Evolutionary conservation across 768 basidiomycete genomes (phyloP), one percentile per base, ranked within the genome.

Genomic region (Floccularia luteovirens): DNA sequence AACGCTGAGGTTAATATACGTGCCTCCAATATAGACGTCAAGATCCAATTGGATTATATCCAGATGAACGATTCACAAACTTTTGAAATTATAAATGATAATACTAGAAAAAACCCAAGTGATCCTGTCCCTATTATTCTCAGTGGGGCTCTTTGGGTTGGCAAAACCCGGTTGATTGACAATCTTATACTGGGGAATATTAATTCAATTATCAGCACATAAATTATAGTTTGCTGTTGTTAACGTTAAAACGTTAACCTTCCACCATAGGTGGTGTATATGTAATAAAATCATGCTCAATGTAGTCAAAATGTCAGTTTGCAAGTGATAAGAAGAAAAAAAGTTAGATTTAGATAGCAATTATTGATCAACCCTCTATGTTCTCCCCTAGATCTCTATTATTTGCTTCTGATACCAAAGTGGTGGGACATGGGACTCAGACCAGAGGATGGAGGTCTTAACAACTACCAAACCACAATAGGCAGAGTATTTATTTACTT

Each of bases 401-500:
- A 50, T 90, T 90, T 32, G 88, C 90, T 55, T 94, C 91, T 43
- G 94, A 62, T 24, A 97, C 90, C 76, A 77, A 83, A n/a, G n/a
- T n/a, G n/a, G n/a, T n/a, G n/a, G n/a, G n/a, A n/a, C n/a, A n/a
- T n/a, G n/a, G n/a, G n/a, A n/a, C n/a, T n/a, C n/a, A n/a, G n/a
- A n/a, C n/a, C n/a, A n/a, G n/a, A n/a, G n/a, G n/a, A n/a, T n/a
- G n/a, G n/a, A n/a, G n/a, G n/a, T n/a, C n/a, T n/a, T n/a, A n/a
- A n/a, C n/a, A n/a, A n/a, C n/a, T n/a, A n/a, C n/a, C n/a, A n/a
- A n/a, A n/a, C n/a, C n/a, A n/a, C n/a, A n/a, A n/a, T n/a, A n/a
- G n/a, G n/a, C n/a, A n/a, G n/a, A n/a, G n/a, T n/a, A n/a, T n/a
- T n/a, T n/a, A n/a, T n/a, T n/a, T n/a, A n/a, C n/a, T n/a, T n/a